Evolutionary conservation across 345 rosid genomes (phyloP).

Genomic region (Citropsis articulata): DNA sequence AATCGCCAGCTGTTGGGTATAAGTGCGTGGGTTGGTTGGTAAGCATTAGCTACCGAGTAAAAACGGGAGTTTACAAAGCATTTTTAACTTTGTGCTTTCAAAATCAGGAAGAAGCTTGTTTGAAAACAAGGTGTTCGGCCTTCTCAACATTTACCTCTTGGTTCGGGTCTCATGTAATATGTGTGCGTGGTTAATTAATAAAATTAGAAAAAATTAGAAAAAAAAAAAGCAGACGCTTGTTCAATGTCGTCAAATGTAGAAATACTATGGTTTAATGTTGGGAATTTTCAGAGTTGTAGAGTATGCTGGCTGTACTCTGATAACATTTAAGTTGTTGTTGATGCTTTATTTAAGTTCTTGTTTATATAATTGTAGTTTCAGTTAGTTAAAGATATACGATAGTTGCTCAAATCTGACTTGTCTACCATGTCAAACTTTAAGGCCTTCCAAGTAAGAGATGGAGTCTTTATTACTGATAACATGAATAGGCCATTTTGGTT

Average conservation of each 20-base stretch:
- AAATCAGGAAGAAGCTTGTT: not conserved
- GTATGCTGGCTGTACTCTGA: not conserved
- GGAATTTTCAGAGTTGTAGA: not conserved
- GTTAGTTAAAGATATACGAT: not conserved
- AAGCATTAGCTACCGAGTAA: not conserved
- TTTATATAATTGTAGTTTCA: not conserved
- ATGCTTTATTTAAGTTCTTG: not conserved
- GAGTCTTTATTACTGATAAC: not conserved
- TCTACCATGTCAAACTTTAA: not conserved
- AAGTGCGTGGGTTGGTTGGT: not conserved
- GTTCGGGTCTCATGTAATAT: too few species aligned
- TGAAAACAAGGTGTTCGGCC: too few species aligned
- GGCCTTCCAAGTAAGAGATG: not conserved
- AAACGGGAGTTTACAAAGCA: not conserved
- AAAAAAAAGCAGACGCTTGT: too few species aligned
- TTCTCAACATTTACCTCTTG: too few species aligned
- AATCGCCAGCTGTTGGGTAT: not conserved
- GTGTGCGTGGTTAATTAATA: too few species aligned
- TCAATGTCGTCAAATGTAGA: too few species aligned
- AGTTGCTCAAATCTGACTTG: not conserved
- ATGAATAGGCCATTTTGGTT: not conserved
- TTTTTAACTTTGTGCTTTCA: not conserved
- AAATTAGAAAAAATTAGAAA: too few species aligned
- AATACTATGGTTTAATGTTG: not conserved
- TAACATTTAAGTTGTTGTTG: not conserved